Conservation (phyloP, 129 eudicot species). For the Gnaphalium uliginosum region DNA sequence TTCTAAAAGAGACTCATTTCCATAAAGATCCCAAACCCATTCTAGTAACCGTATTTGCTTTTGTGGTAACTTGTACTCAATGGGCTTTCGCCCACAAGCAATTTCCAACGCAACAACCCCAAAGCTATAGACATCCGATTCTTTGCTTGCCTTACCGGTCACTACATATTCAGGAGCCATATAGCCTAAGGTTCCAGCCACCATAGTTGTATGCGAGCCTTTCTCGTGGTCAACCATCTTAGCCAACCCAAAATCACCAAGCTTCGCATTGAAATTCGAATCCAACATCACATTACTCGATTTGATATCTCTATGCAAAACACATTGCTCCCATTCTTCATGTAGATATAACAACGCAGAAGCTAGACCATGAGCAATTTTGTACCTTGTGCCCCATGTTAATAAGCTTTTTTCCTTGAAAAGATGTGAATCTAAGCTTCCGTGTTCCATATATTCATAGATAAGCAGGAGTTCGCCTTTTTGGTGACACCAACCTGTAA, state of each 20-base stretch:
- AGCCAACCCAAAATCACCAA: constrained; percentile 14
- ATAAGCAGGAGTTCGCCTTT: neutral
- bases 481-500: neutral
- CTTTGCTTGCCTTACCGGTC: constrained; percentile 1
- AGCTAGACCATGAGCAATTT: neutral
- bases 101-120: constrained; percentile 2
- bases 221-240: constrained; percentile 7
- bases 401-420: neutral
- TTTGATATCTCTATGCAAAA: constrained; percentile 5
- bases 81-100: neutral
- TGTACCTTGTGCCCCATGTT: constrained; percentile 9
- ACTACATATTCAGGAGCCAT: constrained; percentile 11
- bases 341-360: neutral
- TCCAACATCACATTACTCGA: constrained; percentile 3
- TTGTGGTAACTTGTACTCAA: neutral
- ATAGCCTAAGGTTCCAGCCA: constrained; percentile 3
- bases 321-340: constrained; percentile 15
- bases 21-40: neutral
- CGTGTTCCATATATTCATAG: neutral
- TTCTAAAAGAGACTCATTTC: neutral
- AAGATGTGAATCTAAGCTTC: constrained; percentile 16
- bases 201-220: neutral
- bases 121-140: neutral
- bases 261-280: constrained; percentile 2
- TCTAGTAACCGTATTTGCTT: neutral